Base-by-base conservation (phyloP, 108 stramenopile species). In the Nitzschia sp. region DNA sequence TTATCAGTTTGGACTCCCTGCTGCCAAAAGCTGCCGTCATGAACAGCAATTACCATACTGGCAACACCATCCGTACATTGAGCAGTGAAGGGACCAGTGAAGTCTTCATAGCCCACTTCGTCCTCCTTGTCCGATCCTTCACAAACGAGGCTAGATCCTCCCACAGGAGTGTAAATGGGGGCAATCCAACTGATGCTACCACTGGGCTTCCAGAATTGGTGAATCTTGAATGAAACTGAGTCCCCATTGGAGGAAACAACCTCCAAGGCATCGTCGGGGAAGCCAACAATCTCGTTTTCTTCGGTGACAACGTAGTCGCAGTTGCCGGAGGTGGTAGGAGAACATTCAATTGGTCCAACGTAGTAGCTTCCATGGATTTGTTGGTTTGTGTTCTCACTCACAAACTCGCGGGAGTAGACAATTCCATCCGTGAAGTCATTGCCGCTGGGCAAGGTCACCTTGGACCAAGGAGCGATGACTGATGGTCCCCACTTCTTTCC, bases 401-500 rank as follows among this genome's bases (percentile, higher is more conserved):
- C 53, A 64, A 72, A 53, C 17, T 40, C 15, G 22, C 29, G 51
- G 0, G 63, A 63, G 12, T 61, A 42, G 48, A 72, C 29, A 37
- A 51, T 21, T 8, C 71, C 71, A 65, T 72, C 71, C 15, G 40
- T 25, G 55, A 65, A 72, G 19, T 26, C 71, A 53, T 29, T 41
- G 19, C 60, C 22, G 8, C 53, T 34, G 10, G n/a, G 12, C 9
- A 72, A 8, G 8, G 21, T 54, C 0, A 72, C 71, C 24, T 65
- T 54, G 57, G 71, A 64, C 17, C 60, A 72, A 21, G 71, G 71
- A 41, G 71, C 71, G 41, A 72, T 52, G 22, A 72, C 63, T 7
- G 63, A 55, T 12, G 71, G 71, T 25, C 71, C 71, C 41, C 39
- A 72, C 54, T 72, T 29, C 20, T 59, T 59, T 22, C 63, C 63